Base-by-base conservation (phyloP, 768 basidiomycete genomes). In the Kwoniella dendrophila region DNA sequence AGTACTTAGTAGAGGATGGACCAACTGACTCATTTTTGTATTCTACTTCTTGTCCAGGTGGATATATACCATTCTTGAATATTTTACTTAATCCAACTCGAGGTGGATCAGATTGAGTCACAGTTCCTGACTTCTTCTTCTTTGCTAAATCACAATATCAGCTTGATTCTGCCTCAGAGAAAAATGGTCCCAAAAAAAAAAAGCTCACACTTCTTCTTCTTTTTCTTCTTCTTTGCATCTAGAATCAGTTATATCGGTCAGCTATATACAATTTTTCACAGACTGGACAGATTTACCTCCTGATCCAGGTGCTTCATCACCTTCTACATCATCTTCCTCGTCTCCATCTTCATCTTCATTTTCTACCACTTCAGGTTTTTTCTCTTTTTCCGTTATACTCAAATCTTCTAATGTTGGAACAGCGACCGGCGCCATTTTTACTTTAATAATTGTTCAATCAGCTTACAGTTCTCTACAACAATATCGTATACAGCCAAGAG, bases 1-100 rank as follows among this genome's bases (percentile, higher is more conserved):
- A 12, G 24, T 16, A 30, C 6, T 63, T 12, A 22, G 34, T 26
- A 24, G 26, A 33, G 34, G 27, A 14, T 32, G 38, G 18, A 30
- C 45, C n/a, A 12, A 84, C 91, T 68, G 72, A 96, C 93, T 94
- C 90, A 80, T 93, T 85, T 74, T 87, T 87, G 82, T 98, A 99
- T 47, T 88, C 87, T 60, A 92, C 88, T 54, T 91, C 84, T 81
- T 98, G 90, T 41, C 94, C 96, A 71, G 90, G 90, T 2, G 94
- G 93, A 80, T 88, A 98, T 27, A 86, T 81, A n/a, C 90, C 91
- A 75, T 85, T 84, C 10, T 88, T 85, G 82, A 89, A 98, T 57
- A 98, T 84, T 78, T 91, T 93, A 69, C 89, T 88, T 64, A 99
- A 79, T 8, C 90, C 92, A 22, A 95, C 82, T 27, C 90, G 85